Evolutionary conservation across 1,139 yeast species (phyloP).

Genomic region (Saccharomycopsis hybrid): DNA sequence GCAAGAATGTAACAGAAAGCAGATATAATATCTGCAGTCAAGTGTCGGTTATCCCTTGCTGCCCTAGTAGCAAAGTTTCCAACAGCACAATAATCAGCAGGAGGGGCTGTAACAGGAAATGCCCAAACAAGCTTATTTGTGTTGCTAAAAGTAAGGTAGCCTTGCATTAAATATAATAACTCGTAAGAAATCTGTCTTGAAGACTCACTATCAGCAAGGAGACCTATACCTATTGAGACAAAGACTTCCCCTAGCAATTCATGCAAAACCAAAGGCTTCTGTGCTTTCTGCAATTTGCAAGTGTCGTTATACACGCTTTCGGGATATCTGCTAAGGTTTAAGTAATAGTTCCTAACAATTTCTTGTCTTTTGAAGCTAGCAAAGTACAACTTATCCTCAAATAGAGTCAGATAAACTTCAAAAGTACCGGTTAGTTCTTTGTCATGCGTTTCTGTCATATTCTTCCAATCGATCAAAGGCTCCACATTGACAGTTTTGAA

Average conservation of each 20-base stretch:
- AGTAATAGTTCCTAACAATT: slow-evolving; percentile 11
- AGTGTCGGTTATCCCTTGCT: slow-evolving; percentile 9
- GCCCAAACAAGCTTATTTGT: not conserved
- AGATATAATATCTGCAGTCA: slow-evolving; percentile 11
- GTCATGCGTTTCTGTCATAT: slow-evolving; percentile 10
- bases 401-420: slow-evolving; percentile 9
- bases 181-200: slow-evolving; percentile 17
- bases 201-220: slow-evolving; percentile 7
- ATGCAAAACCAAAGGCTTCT: not conserved
- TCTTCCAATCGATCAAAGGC: slow-evolving; percentile 16
- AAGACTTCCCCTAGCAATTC: slow-evolving; percentile 17
- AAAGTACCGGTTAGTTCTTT: slow-evolving; percentile 1
- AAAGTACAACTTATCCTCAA: slow-evolving; percentile 5
- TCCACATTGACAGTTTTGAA: slow-evolving; percentile 17
- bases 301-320: slow-evolving; percentile 6
- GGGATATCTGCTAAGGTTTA: slow-evolving; percentile 10
- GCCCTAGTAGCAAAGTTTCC: slow-evolving; percentile 3
- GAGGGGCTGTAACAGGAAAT: slow-evolving; percentile 15
- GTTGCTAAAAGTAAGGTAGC: not conserved
- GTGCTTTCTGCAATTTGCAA: not conserved
- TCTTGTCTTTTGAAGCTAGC: slow-evolving; percentile 7
- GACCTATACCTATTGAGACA: slow-evolving; percentile 18
- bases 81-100: slow-evolving; percentile 11
- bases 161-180: slow-evolving; percentile 7
- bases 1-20: slow-evolving; percentile 12